Evolutionary conservation across 345 rosid genomes (phyloP), one percentile per base, ranked within the genome.

Genomic region (Acer negundo): DNA sequence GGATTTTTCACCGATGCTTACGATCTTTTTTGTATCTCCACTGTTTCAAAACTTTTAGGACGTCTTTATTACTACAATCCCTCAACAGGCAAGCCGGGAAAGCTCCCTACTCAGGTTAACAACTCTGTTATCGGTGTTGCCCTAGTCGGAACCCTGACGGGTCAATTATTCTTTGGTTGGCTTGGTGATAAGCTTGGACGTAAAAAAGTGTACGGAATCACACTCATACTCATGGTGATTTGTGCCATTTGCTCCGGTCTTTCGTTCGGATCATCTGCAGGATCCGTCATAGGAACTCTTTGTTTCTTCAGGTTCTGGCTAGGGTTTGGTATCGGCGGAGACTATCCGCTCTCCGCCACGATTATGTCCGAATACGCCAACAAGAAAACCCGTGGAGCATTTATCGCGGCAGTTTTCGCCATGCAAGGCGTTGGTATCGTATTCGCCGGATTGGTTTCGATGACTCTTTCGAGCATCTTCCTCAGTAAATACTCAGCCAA

Each of bases 1-100:
- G 94, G 92, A 10, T 92, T 92, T 80, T 92, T 90, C 83, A 92
- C 94, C 2, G 97, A 92, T 61, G 94, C 94, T 0, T 90, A 92
- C 28, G 97, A 92, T 74, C 93, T 92, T 5, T 92, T 92, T 38
- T 90, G 93, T 77, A 91, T 92, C 67, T 64, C 94, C 53, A 10
- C 89, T 9, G 85, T 88, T 22, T 80, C 91, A 0, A 90, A 92
- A 73, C 92, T 92, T 63, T 73, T 92, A 3, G 93, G 97, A 3
- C 93, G 94, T 2, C 87, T 92, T 10, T 90, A 92, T 79, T 90
- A 86, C 89, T 89, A 12, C 20, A 73, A 92, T 10, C 93, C 97
- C 7, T 38, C 10, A 0, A 0, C 20, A 0, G n/a, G 1, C 0
- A 19, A 0, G 4, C 93, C 91, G 0, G 90, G 86, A 4, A 69